Evolutionary conservation across 371 early-diverging fungal genomes (phyloP).

Genomic region (Lichtheimia corymbifera): DNA sequence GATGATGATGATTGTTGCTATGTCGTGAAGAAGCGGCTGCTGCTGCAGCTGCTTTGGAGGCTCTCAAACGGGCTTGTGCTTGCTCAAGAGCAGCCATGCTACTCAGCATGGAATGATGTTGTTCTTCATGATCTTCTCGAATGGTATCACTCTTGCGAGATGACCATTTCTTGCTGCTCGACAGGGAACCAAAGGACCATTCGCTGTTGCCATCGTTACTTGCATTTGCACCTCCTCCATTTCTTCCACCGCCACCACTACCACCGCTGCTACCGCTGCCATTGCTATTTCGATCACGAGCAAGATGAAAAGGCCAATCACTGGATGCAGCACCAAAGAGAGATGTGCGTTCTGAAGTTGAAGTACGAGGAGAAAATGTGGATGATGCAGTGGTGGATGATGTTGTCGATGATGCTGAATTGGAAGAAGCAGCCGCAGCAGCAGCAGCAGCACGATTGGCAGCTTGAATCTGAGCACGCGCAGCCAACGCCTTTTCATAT

Average conservation of each 20-base stretch:
- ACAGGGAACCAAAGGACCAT: constrained; percentile 38
- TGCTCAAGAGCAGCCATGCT: constrained; percentile 35
- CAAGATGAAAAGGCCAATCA: constrained; percentile 45
- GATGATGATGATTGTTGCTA: neutral
- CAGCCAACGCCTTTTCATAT: constrained; percentile 44
- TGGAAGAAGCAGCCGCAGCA: constrained; percentile 11
- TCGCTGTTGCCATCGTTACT: neutral
- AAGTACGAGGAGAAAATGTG: constrained; percentile 17
- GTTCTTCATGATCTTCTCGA: constrained; percentile 19
- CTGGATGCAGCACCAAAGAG: neutral
- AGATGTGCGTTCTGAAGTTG: constrained; percentile 20
- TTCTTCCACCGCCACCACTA: too few species aligned
- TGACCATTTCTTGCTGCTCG: constrained; percentile 21
- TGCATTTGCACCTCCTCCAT: too few species aligned
- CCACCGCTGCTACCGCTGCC: too few species aligned
- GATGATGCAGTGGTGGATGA: constrained; percentile 16
- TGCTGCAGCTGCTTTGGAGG: neutral
- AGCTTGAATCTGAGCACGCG: constrained; percentile 44
- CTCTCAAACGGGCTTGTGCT: constrained; percentile 37
- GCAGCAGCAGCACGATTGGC: constrained; percentile 18
- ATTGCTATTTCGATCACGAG: constrained; percentile 10
- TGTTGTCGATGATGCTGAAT: constrained; percentile 16
- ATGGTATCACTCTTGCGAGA: constrained; percentile 20
- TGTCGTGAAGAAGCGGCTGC: constrained; percentile 11
- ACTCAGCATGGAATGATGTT: constrained; percentile 5